Conservation (phyloP, 176 grass and related monocot genomes). For the Pharus latifolius region DNA sequence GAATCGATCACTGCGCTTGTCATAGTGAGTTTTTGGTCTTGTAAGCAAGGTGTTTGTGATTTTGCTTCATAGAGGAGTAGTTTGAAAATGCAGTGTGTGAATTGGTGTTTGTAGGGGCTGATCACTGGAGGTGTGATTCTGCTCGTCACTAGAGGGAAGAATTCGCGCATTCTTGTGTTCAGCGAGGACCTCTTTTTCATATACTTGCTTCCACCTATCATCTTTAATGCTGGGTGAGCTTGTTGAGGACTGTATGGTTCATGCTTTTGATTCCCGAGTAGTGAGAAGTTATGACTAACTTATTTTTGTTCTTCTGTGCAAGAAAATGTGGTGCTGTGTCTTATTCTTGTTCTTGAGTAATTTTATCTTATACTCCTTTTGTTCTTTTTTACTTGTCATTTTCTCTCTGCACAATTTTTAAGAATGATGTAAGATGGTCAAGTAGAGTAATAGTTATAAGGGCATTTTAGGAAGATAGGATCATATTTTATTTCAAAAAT, state of each 20-base stretch:
- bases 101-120: constrained; percentile 41
- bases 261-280: neutral
- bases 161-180: constrained; percentile 70
- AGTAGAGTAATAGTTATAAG: too few species aligned
- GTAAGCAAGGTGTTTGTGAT: neutral
- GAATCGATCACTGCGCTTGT: constrained; percentile 77
- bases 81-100: neutral
- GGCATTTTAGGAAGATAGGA: too few species aligned
- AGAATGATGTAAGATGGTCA: too few species aligned
- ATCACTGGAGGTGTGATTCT: constrained; percentile 70
- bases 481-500: too few species aligned
- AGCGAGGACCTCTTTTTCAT: constrained; percentile 93
- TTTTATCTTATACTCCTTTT: constrained; percentile 3
- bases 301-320: neutral
- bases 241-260: neutral
- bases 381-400: too few species aligned
- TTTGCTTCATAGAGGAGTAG: neutral
- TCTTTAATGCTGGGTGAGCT: constrained; percentile 94
- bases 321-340: neutral
- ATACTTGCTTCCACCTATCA: constrained; percentile 92
- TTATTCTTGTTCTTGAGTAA: neutral
- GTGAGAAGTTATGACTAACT: neutral
- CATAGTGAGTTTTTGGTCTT: constrained; percentile 30
- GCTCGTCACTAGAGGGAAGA: constrained; percentile 34
- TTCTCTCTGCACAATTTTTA: neutral